Conservation (phyloP, 495 filamentous ascomycete genomes). For the Entonaema liquescens region DNA sequence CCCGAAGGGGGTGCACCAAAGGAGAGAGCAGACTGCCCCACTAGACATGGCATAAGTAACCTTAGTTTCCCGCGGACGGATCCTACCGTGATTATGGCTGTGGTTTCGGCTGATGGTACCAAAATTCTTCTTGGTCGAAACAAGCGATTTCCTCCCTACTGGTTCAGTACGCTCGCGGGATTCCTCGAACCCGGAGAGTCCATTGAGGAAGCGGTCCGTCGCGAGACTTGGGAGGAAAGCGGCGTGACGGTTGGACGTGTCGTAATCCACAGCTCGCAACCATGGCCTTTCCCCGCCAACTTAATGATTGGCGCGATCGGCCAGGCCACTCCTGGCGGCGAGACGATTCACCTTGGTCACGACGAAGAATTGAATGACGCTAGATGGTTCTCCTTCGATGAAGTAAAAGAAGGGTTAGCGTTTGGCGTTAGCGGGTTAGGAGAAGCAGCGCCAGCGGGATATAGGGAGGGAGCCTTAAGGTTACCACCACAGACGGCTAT, state of each 20-base stretch:
- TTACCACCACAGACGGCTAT: constrained; percentile 81
- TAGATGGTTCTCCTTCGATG: constrained; percentile 80
- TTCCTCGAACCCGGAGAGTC: constrained; percentile 96
- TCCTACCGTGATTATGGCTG: constrained; percentile 94
- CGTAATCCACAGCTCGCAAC: constrained; percentile 91
- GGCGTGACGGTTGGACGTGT: constrained; percentile 87
- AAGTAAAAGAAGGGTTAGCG: constrained; percentile 69
- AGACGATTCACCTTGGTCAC: constrained; percentile 82
- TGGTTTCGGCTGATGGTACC: constrained; percentile 77
- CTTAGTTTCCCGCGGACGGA: constrained; percentile 93
- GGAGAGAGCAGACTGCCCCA: constrained; percentile 75
- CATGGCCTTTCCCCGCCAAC: constrained; percentile 72
- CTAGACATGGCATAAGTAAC: constrained; percentile 79
- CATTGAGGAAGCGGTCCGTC: constrained; percentile 91
- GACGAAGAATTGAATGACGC: constrained; percentile 93
- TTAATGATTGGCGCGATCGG: constrained; percentile 95
- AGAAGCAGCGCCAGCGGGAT: constrained; percentile 66
- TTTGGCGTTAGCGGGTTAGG: constrained; percentile 72
- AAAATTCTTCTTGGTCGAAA: constrained; percentile 85
- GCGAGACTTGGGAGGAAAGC: constrained; percentile 96
- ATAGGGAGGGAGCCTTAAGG: constrained; percentile 75
- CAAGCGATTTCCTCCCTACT: constrained; percentile 81
- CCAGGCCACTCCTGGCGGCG: constrained; percentile 80
- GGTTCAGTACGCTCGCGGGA: constrained; percentile 91
- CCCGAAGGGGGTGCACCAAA: constrained; percentile 49